Conservation (phyloP, 768 basidiomycete genomes). For the Pleurotus pulmonarius region DNA sequence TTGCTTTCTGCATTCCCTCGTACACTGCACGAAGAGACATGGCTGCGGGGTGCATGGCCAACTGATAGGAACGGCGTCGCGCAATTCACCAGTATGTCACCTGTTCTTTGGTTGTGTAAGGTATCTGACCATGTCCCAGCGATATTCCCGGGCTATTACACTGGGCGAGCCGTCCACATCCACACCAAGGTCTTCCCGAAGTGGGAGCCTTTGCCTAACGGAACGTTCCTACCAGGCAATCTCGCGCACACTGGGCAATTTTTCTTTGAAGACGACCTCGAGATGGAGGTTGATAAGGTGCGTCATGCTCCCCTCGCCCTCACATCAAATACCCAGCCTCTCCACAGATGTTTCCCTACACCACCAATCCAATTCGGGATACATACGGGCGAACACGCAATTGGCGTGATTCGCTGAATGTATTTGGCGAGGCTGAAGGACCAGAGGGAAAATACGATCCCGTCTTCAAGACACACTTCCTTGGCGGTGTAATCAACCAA, state of each 20-base stretch:
- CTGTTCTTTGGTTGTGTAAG: background rate
- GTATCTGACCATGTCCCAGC: constrained; percentile 21
- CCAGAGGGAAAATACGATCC: constrained; percentile 49
- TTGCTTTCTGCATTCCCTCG: constrained; percentile 42
- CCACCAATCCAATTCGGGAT: constrained; percentile 43
- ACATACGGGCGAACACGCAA: constrained; percentile 48
- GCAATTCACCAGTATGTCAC: constrained; percentile 45
- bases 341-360: constrained; percentile 49
- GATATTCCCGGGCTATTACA: constrained; percentile 56
- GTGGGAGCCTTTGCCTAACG: constrained; percentile 41
- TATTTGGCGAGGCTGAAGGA: constrained; percentile 47
- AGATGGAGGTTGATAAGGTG: constrained; percentile 44
- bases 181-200: constrained; percentile 52
- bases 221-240: constrained; percentile 39
- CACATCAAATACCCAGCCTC: background rate
- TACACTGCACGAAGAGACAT: constrained; percentile 38
- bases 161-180: constrained; percentile 51
- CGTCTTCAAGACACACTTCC: constrained; percentile 44
- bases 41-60: constrained; percentile 51
- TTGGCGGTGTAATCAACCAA: constrained; percentile 48
- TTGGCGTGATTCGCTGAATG: constrained; percentile 48
- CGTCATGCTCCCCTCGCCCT: constrained; percentile 8
- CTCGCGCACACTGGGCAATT: constrained; percentile 50
- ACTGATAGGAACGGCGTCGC: constrained; percentile 50
- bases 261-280: constrained; percentile 55